Evolutionary conservation across 495 filamentous ascomycete genomes (phyloP).

Genomic region (Pyrenopolyporus hunteri): DNA sequence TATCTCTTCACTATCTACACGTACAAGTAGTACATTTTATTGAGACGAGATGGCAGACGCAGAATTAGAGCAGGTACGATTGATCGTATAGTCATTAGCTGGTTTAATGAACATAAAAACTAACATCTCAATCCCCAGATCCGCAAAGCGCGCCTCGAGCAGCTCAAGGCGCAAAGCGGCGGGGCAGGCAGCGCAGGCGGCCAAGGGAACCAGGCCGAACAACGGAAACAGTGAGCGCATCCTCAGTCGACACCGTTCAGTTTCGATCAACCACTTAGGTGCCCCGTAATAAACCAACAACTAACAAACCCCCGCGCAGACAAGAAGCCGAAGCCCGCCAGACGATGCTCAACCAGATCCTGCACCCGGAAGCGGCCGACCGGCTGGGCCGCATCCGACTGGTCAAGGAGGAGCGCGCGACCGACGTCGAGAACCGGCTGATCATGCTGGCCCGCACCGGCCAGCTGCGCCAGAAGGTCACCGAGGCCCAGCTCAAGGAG

Average conservation of each 20-base stretch:
- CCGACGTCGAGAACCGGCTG: slow-evolving; percentile 88
- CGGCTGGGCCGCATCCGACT: slow-evolving; percentile 92
- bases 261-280: not conserved
- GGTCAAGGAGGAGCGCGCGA: slow-evolving; percentile 90
- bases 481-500: slow-evolving; percentile 92
- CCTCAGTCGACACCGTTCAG: too few species aligned
- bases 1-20: not conserved
- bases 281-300: not conserved
- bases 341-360: slow-evolving; percentile 86
- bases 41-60: slow-evolving; percentile 70
- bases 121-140: slow-evolving; percentile 60
- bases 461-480: slow-evolving; percentile 85
- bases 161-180: slow-evolving; percentile 76
- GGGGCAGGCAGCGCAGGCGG: slow-evolving; percentile 53
- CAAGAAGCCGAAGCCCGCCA: slow-evolving; percentile 68
- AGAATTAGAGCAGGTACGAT: slow-evolving; percentile 77
- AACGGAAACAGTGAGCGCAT: slow-evolving; percentile 66
- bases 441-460: slow-evolving; percentile 89
- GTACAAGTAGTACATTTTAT: not conserved
- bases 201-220: slow-evolving; percentile 59
- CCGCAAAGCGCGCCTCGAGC: slow-evolving; percentile 84
- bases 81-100: not conserved
- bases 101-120: not conserved
- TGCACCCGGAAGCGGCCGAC: slow-evolving; percentile 90
- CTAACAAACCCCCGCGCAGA: not conserved